Base-by-base conservation (phyloP, 2,329 filamentous ascomycete species). In the Arthrobotrys pseudoclavata region DNA sequence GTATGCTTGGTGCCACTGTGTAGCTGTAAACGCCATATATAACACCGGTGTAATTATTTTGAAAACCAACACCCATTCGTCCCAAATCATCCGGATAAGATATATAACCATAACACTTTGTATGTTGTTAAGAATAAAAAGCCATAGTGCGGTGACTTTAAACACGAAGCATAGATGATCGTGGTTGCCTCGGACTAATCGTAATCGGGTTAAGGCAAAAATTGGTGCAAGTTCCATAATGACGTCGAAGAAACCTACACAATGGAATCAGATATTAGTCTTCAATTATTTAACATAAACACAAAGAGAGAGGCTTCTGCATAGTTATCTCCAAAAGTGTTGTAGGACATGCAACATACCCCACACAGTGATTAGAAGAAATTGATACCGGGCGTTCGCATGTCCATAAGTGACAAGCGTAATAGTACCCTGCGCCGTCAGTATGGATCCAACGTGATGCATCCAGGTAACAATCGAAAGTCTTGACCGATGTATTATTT, bases 1-100 rank as follows among this genome's bases (percentile, higher is more conserved):
- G 10, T 60, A 60, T 24, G 55, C 55, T 9, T 60, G 55, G 3
- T 60, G 55, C 55, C 55, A 60, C 55, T 60, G 55, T n/a, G 34
- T 15, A 15, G 4, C 10, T 2, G 34, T 60, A 42, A 60, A 60
- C 9, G n/a, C 12, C 3, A 42, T 5, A n/a, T 60, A 60, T 9
- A 42, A 1, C 34, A 42, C 0, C 18, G 55, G 55, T 2, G 31
- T 42, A 1, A 13, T 10, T 20, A 60, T 60, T 26, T 60, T 60
- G 34, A 60, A 29, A 26, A 18, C 20, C 34, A 42, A 24, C 22
- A 10, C 55, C 55, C 55, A 60, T 5, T 60, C 55, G 26, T 60
- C 34, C 55, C 55, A 60, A 12, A 42, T 60, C 34, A 42, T 15
- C 55, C 52, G 22, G 6, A 37, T 42, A 1, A 60, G 2, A 60